Conservation (phyloP, 352 stramenopile species). For the Globisporangium parvum region DNA sequence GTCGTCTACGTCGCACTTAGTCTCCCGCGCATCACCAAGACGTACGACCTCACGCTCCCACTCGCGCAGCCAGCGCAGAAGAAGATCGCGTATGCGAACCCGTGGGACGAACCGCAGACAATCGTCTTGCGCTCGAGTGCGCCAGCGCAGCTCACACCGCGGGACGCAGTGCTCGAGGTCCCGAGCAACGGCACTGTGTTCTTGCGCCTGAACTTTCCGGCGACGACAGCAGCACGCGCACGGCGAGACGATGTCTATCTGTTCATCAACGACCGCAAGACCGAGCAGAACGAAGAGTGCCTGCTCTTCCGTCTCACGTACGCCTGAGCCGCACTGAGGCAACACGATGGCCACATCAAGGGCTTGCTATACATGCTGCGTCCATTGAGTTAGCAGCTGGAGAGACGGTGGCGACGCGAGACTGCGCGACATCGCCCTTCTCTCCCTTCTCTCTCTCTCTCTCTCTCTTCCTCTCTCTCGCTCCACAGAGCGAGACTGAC, state of each 20-base stretch:
- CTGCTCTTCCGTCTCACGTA: slow-evolving; percentile 85
- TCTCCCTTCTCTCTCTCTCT: no score
- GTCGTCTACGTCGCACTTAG: slow-evolving; percentile 70
- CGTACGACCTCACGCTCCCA: slow-evolving; percentile 85
- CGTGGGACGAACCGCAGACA: slow-evolving; percentile 82
- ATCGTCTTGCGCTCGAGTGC: slow-evolving; percentile 85
- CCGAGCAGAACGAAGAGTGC: slow-evolving; percentile 92
- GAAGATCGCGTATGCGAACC: slow-evolving; percentile 92
- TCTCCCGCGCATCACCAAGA: slow-evolving; percentile 86
- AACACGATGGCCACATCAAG: no score
- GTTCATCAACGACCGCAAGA: slow-evolving; percentile 90
- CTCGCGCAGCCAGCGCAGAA: slow-evolving; percentile 63
- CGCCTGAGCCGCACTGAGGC: slow-evolving; percentile 18
- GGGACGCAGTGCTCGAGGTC: slow-evolving; percentile 56
- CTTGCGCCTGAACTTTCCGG: slow-evolving; percentile 42
- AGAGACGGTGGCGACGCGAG: no score
- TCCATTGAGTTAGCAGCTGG: no score
- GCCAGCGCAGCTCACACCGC: slow-evolving; percentile 56
- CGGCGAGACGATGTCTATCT: slow-evolving; percentile 59
- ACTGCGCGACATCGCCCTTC: no score
- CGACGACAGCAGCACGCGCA: background rate
- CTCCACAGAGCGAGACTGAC: background rate
- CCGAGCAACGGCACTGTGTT: slow-evolving; percentile 45
- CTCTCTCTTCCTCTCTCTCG: no score
- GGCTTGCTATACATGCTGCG: background rate